Base-by-base conservation (phyloP, 768 basidiomycete species). In the Boletus subparvulus region DNA sequence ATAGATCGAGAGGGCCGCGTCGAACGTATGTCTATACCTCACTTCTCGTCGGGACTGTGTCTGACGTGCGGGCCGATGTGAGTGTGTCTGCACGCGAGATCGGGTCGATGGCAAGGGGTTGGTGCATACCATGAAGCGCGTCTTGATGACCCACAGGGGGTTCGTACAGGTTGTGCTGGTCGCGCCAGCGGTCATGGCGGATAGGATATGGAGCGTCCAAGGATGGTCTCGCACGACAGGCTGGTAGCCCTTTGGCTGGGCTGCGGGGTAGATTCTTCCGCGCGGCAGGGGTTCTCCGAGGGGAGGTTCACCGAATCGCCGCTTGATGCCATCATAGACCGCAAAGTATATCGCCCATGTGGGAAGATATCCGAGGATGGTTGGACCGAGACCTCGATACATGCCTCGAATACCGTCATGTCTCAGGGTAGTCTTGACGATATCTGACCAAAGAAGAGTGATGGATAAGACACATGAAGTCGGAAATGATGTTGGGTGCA, bases 271-370 rank as follows among this genome's bases (percentile, higher is more conserved):
- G 49, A 92, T 75, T 57, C 81, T 75, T 32, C 85, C 82, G 24
- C 59, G 56, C 7, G 60, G 62, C 50, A 57, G 52, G 51, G 62
- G 49, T 50, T 69, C 56, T 69, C 82, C 76, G 19, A 82, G 74
- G 6, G 86, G 83, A 35, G 79, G 76, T 62, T 85, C 85, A 21
- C 92, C 91, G 68, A 93, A 90, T 47, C 78, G 75, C 14, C 82
- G 82, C 79, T 98, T 98, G 74, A 98, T 90, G 56, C 90, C 86
- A 75, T 99, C 97, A 75, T 98, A 98, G 26, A 98, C 93, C 21
- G 94, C 86, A 73, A 98, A 98, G 73, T 98, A 98, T 64, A 98
- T 98, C 26, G 94, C 97, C 97, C 95, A 98, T 3, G 96, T 98
- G 21, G 97, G 97, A 40, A 98, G 83, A 75, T 99, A 98, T 14